These are phyloP conservation scores for Coprinellus aureogranulatus DNA, from an alignment of 768 basidiomycete species.

Conservation along the genomic window DNA sequence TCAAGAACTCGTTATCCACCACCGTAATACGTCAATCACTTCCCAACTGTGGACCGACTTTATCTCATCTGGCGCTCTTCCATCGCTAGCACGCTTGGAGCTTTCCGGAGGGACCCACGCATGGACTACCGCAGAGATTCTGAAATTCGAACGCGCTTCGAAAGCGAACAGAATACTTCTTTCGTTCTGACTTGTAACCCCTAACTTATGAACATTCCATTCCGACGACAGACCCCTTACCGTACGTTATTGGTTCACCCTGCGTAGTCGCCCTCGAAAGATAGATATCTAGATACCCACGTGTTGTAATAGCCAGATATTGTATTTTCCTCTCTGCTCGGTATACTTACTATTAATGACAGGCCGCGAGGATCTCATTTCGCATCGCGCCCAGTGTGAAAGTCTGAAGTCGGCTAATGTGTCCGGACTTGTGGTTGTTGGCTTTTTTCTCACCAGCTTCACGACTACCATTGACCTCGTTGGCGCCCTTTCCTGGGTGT, in stretches of 20 bases:
- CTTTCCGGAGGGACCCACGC: slow-evolving; percentile 38
- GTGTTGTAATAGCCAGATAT: too few relatives aligned
- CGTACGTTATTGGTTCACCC: background rate
- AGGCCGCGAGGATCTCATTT: background rate
- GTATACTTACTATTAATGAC: too few relatives aligned
- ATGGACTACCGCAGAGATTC: slow-evolving; percentile 29
- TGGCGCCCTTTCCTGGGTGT: too few relatives aligned
- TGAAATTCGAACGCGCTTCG: slow-evolving; percentile 19
- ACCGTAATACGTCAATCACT: slow-evolving; percentile 36
- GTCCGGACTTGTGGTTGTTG: background rate
- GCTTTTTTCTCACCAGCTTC: background rate
- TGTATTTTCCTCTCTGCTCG: too few relatives aligned
- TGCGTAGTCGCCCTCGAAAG: too few relatives aligned
- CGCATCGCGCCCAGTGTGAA: background rate
- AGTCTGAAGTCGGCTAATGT: background rate
- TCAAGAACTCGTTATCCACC: slow-evolving; percentile 39
- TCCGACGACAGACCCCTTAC: background rate
- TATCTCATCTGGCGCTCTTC: slow-evolving; percentile 32
- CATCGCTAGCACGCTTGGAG: slow-evolving; percentile 32
- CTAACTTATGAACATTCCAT: background rate
- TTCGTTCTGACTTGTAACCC: too few relatives aligned
- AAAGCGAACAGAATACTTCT: slow-evolving; percentile 11
- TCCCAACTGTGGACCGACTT: slow-evolving; percentile 42
- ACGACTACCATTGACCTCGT: too few relatives aligned
- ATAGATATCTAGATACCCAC: background rate